Conservation (phyloP, 257 asterid species). For the Nicotiana tabacum region DNA sequence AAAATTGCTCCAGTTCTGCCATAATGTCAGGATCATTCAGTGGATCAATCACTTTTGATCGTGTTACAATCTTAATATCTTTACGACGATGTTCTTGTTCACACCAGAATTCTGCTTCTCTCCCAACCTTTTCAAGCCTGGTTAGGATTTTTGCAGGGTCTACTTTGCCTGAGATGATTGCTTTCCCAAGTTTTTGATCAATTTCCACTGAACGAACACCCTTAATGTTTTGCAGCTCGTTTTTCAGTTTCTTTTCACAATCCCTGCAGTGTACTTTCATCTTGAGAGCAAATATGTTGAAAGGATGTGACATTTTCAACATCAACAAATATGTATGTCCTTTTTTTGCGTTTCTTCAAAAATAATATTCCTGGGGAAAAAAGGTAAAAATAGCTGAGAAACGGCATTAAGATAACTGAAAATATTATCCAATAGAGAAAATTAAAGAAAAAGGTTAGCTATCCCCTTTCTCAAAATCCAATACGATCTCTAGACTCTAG, state of each 20-base stretch:
- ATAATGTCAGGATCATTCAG: conserved; percentile 9
- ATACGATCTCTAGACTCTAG: too few species aligned
- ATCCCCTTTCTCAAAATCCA: not conserved
- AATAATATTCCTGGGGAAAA: not conserved
- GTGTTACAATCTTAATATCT: not conserved
- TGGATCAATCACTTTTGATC: not conserved
- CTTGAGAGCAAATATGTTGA: conserved; percentile 11
- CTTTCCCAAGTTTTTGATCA: conserved; percentile 13
- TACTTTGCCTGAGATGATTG: conserved; percentile 12
- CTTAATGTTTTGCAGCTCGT: not conserved
- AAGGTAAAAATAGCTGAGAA: not conserved
- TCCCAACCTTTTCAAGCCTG: conserved; percentile 4
- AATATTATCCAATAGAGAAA: not conserved
- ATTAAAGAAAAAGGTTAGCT: too few species aligned
- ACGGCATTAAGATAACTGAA: not conserved
- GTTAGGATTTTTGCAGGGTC: conserved; percentile 18
- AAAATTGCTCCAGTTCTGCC: not conserved
- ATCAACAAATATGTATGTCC: not conserved
- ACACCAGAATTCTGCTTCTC: conserved; percentile 23
- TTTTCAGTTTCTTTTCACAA: conserved; percentile 15
- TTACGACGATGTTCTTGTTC: not conserved
- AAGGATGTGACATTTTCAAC: not conserved
- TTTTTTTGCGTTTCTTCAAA: not conserved
- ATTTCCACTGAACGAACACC: conserved; percentile 12
- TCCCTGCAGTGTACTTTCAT: conserved; percentile 17